A percentile compares a stretch with the other conserved stretches of the same genome.
Evolutionary conservation across 108 stramenopile genomes (phyloP).

Genomic region (Nitzschia inconspicua): DNA sequence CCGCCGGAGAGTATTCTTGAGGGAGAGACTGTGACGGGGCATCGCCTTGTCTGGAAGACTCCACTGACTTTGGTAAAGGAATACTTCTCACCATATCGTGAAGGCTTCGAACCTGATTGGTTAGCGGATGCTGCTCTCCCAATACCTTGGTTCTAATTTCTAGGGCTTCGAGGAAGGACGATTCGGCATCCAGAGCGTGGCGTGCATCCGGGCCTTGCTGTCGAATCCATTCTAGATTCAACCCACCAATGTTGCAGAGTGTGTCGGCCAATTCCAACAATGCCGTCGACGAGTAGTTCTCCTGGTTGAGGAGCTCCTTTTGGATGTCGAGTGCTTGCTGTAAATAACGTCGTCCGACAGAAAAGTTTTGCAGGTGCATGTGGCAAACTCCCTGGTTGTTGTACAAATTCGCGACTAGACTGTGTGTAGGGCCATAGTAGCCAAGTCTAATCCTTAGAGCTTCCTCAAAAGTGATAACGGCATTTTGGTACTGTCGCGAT

Average conservation of each 20-base stretch:
- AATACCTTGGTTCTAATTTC: constrained; percentile 39
- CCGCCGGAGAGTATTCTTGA: not conserved
- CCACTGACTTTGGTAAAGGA: constrained; percentile 18
- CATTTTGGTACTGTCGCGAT: constrained; percentile 42
- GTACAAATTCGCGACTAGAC: constrained; percentile 53
- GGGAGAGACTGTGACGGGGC: not conserved
- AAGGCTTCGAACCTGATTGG: constrained; percentile 34
- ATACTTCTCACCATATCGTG: constrained; percentile 39
- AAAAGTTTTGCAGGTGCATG: constrained; percentile 46
- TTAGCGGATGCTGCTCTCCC: constrained; percentile 37
- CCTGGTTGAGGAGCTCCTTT: constrained; percentile 20
- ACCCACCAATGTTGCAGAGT: constrained; percentile 53
- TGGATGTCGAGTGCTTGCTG: constrained; percentile 54
- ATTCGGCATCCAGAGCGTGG: constrained; percentile 33
- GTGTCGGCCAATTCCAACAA: constrained; percentile 54
- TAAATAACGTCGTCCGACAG: constrained; percentile 24
- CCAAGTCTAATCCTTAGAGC: constrained; percentile 43
- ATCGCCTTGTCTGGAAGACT: not conserved
- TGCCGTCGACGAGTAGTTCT: constrained; percentile 11
- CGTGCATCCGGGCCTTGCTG: constrained; percentile 37
- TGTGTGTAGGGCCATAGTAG: constrained; percentile 40
- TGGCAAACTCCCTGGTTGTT: constrained; percentile 61
- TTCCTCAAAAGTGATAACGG: constrained; percentile 51
- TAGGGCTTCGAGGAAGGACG: constrained; percentile 46
- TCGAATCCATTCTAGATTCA: constrained; percentile 57